phyloP scores from a whole-genome alignment of 768 basidiomycete genomes.

The Suillus cothurnatus region DNA sequence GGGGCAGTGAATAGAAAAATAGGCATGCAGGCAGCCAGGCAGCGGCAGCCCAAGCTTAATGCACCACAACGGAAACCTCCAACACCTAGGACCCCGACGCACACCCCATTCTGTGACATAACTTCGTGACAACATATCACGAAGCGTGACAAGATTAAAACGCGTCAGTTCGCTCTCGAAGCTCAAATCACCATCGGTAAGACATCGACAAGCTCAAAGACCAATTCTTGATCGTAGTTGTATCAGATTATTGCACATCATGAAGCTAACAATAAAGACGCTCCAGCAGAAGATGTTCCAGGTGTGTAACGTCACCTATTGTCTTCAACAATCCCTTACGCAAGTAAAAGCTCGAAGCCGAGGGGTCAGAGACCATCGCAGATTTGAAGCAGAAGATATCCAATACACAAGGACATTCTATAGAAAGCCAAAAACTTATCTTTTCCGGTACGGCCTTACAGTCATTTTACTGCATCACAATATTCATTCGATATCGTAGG shows the following conservation, averaged over 20 bases:
- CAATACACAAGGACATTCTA: constrained; percentile 71
- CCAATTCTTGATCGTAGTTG: background rate
- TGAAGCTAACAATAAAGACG: constrained; percentile 96
- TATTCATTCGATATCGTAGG: constrained; percentile 48
- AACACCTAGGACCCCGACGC: background rate
- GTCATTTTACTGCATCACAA: constrained; percentile 9
- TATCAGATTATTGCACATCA: constrained; percentile 38
- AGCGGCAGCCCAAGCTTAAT: constrained; percentile 4
- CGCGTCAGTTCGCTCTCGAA: constrained; percentile 13
- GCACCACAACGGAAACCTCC: constrained; percentile 1
- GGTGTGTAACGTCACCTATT: constrained; percentile 38
- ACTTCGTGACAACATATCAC: constrained; percentile 19
- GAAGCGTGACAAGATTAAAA: constrained; percentile 9
- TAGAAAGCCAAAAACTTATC: constrained; percentile 87
- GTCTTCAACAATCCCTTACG: background rate
- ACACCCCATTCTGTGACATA: constrained; percentile 15
- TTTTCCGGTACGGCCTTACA: constrained; percentile 69
- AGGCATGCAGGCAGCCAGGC: constrained; percentile 10
- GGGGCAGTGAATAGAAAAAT: constrained; percentile 20
- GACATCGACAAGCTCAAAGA: constrained; percentile 17
- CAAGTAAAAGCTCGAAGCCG: constrained; percentile 67
- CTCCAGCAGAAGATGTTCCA: constrained; percentile 91
- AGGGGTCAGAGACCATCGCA: constrained; percentile 71
- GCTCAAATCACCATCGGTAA: constrained; percentile 23
- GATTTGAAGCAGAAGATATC: constrained; percentile 85